Conservation (phyloP, 805 yeast species). For the Metschnikowia corniflorae region DNA sequence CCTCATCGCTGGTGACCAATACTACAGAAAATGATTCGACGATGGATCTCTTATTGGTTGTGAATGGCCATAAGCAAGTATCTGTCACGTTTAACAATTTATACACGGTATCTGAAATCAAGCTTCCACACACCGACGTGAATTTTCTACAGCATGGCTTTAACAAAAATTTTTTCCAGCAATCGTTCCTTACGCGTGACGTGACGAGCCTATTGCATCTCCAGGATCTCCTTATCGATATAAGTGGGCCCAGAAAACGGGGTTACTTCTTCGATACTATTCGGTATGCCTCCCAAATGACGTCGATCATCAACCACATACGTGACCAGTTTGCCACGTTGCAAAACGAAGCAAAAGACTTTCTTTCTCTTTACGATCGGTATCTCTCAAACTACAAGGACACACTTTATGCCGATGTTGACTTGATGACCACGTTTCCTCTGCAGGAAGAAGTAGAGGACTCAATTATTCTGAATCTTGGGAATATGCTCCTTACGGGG, state of each 20-base stretch:
- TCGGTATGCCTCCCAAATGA: slow-evolving; percentile 23
- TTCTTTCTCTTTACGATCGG: slow-evolving; percentile 27
- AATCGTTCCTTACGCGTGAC: slow-evolving; percentile 23
- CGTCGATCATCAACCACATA: slow-evolving; percentile 24
- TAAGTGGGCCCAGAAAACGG: slow-evolving; percentile 5
- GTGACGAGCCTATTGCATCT: slow-evolving; percentile 11
- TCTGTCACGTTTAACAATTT: slow-evolving; percentile 32
- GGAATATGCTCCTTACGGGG: slow-evolving; percentile 52
- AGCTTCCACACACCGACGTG: slow-evolving; percentile 15
- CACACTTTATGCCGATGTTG: slow-evolving; percentile 18
- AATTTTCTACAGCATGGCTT: slow-evolving; percentile 20
- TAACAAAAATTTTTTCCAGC: slow-evolving; percentile 24
- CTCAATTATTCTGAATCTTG: slow-evolving; percentile 25
- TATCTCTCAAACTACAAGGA: slow-evolving; percentile 33
- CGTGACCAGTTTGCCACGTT: slow-evolving; percentile 20
- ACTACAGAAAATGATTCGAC: slow-evolving; percentile 9
- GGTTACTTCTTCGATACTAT: slow-evolving; percentile 22
- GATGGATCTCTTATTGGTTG: slow-evolving; percentile 26
- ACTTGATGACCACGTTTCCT: slow-evolving; percentile 29
- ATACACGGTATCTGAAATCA: slow-evolving; percentile 26
- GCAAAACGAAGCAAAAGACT: slow-evolving; percentile 23
- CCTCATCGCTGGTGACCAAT: slow-evolving; percentile 11
- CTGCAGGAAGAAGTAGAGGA: slow-evolving; percentile 15
- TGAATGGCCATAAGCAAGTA: slow-evolving; percentile 20
- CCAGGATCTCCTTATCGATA: slow-evolving; percentile 15